Conservation (phyloP, 352 stramenopile species). For the Phytophthora citricola region DNA sequence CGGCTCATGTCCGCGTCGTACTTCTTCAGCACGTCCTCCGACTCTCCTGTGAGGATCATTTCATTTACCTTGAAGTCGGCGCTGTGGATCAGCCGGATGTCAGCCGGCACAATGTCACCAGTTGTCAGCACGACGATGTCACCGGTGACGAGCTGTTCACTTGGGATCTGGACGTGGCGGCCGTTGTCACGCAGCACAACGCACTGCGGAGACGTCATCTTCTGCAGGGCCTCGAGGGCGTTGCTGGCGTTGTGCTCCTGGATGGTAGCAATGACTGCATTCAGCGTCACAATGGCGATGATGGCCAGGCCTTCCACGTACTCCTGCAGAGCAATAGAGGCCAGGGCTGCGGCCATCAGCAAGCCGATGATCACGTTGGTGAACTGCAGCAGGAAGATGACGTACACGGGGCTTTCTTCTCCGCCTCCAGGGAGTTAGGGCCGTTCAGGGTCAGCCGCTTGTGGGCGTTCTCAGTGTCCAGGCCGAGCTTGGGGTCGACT, state of each 20-base stretch:
- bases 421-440: conserved; percentile 58
- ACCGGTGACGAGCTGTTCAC: conserved; percentile 70
- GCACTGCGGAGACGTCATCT: conserved; percentile 76
- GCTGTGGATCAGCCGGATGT: conserved; percentile 91
- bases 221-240: conserved; percentile 72
- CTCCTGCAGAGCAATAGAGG: conserved; percentile 71
- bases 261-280: conserved; percentile 71
- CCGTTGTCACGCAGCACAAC: conserved; percentile 62
- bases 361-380: conserved; percentile 82
- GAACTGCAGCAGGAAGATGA: conserved; percentile 82
- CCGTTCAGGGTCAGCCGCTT: conserved; percentile 52
- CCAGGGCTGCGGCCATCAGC: conserved; percentile 62
- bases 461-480: conserved; percentile 39
- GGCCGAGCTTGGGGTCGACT: conserved; percentile 47
- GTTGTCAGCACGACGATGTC: conserved; percentile 88
- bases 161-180: conserved; percentile 58
- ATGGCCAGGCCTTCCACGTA: conserved; percentile 77
- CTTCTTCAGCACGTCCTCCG: conserved; percentile 80
- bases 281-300: conserved; percentile 76
- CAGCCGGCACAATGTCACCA: conserved; percentile 93
- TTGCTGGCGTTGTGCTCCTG: conserved; percentile 76
- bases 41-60: conserved; percentile 95
- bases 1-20: conserved; percentile 53
- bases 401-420: conserved; percentile 57
- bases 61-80: conserved; percentile 92